Conservation (phyloP, 1,284 basidiomycete species). For the Somion occarium region DNA sequence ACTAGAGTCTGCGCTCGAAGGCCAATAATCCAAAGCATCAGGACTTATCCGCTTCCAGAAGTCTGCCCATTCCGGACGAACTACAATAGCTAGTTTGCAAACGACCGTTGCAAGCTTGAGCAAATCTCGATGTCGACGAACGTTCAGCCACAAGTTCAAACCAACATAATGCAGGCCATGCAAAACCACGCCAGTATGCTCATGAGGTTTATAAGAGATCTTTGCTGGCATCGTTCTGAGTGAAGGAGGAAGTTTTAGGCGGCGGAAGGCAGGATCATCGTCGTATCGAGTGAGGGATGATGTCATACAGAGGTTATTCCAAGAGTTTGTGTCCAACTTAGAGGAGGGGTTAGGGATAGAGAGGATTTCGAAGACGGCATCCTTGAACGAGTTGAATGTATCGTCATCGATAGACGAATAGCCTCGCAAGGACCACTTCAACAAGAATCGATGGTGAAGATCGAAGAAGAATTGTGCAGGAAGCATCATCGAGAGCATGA, state of each 20-base stretch:
- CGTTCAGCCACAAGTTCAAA: slow-evolving; percentile 59
- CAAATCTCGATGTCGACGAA: slow-evolving; percentile 52
- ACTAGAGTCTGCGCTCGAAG: slow-evolving; percentile 16
- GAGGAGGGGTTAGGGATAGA: slow-evolving; percentile 27
- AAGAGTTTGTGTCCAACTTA: slow-evolving; percentile 12
- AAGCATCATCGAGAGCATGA: slow-evolving; percentile 56
- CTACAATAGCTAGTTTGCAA: slow-evolving; percentile 58
- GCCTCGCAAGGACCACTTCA: slow-evolving; percentile 44
- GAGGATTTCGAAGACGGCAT: slow-evolving; percentile 49
- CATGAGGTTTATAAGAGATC: slow-evolving; percentile 29
- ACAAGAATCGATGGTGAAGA: slow-evolving; percentile 54
- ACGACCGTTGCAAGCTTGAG: slow-evolving; percentile 60
- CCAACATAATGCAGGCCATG: slow-evolving; percentile 75
- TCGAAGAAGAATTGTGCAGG: slow-evolving; percentile 49
- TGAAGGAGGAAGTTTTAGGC: slow-evolving; percentile 35
- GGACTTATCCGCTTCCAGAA: slow-evolving; percentile 82
- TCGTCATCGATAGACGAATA: slow-evolving; percentile 38
- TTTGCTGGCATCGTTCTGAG: slow-evolving; percentile 3
- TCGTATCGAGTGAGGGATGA: slow-evolving; percentile 11
- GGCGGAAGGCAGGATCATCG: slow-evolving; percentile 46
- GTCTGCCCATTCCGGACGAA: slow-evolving; percentile 81
- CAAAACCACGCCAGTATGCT: slow-evolving; percentile 47
- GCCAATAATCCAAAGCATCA: slow-evolving; percentile 52
- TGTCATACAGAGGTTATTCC: slow-evolving; percentile 13
- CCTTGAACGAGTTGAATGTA: slow-evolving; percentile 54